A percentile compares a stretch with the other conserved stretches of the same genome.
Evolutionary conservation across 805 yeast genomes (phyloP).

Genomic region (Yamadazyma phyllophila): DNA sequence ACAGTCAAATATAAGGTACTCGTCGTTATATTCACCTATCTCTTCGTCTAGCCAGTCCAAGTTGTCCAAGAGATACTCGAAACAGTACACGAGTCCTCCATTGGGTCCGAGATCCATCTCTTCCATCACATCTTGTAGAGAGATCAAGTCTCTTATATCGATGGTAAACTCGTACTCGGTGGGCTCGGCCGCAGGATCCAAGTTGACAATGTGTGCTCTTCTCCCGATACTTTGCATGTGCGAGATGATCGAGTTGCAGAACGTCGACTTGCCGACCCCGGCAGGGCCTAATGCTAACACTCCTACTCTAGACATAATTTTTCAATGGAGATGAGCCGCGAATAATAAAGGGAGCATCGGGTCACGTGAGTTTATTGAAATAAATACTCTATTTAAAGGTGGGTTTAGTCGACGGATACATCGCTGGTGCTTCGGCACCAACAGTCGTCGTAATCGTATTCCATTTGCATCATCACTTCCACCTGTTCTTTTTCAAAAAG

Average conservation of each 20-base stretch:
- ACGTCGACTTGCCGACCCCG: constrained; percentile 93
- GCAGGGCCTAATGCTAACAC: constrained; percentile 95
- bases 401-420: background rate
- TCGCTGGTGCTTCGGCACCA: constrained; percentile 50
- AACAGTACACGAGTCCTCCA: constrained; percentile 91
- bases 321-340: constrained; percentile 43
- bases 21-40: constrained; percentile 93
- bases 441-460: constrained; percentile 58
- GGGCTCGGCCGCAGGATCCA: constrained; percentile 97
- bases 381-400: too few species aligned
- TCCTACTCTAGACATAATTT: constrained; percentile 89
- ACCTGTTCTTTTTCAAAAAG: constrained; percentile 50
- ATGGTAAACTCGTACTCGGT: constrained; percentile 87
- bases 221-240: constrained; percentile 91
- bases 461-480: constrained; percentile 65
- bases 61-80: constrained; percentile 84
- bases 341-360: too few species aligned
- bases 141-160: constrained; percentile 86
- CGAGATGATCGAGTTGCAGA: constrained; percentile 81
- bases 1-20: constrained; percentile 89
- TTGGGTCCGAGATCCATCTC: constrained; percentile 92
- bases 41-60: constrained; percentile 97
- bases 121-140: constrained; percentile 92
- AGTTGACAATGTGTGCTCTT: constrained; percentile 88
- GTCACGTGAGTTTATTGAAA: too few species aligned